Conservation (phyloP, 257 asterid genomes). For the Sherardia arvensis region DNA sequence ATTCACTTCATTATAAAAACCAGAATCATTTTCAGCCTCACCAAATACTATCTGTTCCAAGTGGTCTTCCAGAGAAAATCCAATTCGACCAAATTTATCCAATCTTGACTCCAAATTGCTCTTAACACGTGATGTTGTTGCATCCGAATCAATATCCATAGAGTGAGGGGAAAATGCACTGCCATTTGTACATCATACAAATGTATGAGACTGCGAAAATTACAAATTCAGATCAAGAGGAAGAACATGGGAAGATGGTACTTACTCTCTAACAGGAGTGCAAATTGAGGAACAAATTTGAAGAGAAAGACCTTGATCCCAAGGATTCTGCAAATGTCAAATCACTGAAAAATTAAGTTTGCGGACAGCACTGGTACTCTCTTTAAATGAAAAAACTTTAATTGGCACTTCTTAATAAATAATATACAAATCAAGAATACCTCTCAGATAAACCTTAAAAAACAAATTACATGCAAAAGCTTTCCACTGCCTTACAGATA, state of each 20-base stretch:
- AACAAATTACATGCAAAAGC: background rate
- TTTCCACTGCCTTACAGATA: background rate
- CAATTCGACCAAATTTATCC: constrained; percentile 31
- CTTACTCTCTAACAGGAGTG: constrained; percentile 80
- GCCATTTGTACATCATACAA: constrained; percentile 18
- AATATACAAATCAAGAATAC: background rate
- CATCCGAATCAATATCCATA: constrained; percentile 19
- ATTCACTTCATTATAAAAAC: constrained; percentile 18
- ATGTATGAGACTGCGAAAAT: background rate
- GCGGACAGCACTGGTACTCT: background rate
- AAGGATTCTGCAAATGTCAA: constrained; percentile 19
- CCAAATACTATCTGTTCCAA: constrained; percentile 46
- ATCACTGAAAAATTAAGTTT: background rate
- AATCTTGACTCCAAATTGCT: constrained; percentile 23
- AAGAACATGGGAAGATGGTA: background rate
- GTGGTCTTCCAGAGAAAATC: constrained; percentile 39
- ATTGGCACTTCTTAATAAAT: background rate
- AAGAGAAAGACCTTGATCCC: constrained; percentile 26
- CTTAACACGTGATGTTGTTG: constrained; percentile 16
- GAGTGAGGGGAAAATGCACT: constrained; percentile 45
- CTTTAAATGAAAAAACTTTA: background rate
- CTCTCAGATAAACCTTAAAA: background rate
- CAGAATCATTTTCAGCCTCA: constrained; percentile 30
- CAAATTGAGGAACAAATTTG: constrained; percentile 23
- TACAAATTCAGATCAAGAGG: background rate